phyloP scores from a whole-genome alignment of 495 filamentous ascomycete genomes.

The Geoglossum glabrum region DNA sequence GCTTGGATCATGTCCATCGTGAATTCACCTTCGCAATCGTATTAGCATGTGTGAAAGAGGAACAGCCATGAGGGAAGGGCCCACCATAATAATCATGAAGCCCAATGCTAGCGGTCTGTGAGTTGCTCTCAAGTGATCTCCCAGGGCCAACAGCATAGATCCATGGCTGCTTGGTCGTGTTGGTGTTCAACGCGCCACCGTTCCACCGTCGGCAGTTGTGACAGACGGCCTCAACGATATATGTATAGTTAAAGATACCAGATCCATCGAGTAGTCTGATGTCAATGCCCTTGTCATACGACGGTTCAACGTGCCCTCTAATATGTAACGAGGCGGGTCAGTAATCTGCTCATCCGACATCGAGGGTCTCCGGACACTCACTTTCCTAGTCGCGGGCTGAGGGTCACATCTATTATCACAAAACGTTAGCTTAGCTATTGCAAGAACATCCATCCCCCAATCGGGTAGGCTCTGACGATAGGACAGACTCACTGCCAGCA shows the following conservation, averaged over 20 bases:
- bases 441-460: background rate
- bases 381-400: slow-evolving; percentile 12
- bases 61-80: background rate
- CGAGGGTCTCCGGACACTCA: no score
- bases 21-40: slow-evolving; percentile 7
- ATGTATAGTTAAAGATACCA: slow-evolving; percentile 11
- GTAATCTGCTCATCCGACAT: background rate
- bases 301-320: slow-evolving; percentile 11
- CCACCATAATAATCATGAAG: slow-evolving; percentile 10
- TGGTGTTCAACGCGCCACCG: slow-evolving; percentile 6
- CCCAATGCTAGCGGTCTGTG: slow-evolving; percentile 7
- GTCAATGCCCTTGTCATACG: slow-evolving; percentile 4
- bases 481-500: background rate
- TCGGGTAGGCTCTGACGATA: background rate
- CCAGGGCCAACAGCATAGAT: slow-evolving; percentile 15
- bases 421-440: background rate
- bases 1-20: slow-evolving; percentile 13
- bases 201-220: slow-evolving; percentile 12
- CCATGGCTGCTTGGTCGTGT: slow-evolving; percentile 9
- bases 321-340: background rate
- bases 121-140: slow-evolving; percentile 4
- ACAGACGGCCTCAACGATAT: slow-evolving; percentile 12
- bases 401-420: slow-evolving; percentile 10
- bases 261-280: slow-evolving; percentile 10
- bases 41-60: background rate